Evolutionary conservation across 805 yeast genomes (phyloP).

Genomic region (Nakazawaea holstii): DNA sequence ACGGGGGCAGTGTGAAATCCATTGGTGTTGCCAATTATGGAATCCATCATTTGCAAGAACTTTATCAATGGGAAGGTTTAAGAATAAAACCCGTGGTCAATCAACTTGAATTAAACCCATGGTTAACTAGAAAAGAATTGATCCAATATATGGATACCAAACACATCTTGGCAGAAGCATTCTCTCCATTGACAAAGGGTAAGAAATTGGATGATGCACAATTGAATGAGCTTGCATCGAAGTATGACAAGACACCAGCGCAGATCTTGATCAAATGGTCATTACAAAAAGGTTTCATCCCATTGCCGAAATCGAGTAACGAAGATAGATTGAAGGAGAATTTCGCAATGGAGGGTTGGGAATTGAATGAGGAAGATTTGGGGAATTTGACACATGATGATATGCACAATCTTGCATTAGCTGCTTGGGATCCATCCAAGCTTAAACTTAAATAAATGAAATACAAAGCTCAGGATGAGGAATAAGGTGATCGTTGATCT

Average conservation of each 20-base stretch:
- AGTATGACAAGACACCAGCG: slow-evolving; percentile 35
- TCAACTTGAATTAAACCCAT: slow-evolving; percentile 46
- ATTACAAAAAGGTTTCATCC: slow-evolving; percentile 36
- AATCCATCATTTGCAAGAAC: slow-evolving; percentile 48
- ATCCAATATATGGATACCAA: slow-evolving; percentile 36
- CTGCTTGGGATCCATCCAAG: too few species aligned
- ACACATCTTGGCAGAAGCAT: slow-evolving; percentile 52
- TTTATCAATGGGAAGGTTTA: slow-evolving; percentile 39
- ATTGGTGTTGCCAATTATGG: slow-evolving; percentile 69
- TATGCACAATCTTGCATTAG: too few species aligned
- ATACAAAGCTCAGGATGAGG: too few species aligned
- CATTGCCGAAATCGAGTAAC: slow-evolving; percentile 27
- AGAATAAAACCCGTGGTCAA: slow-evolving; percentile 38
- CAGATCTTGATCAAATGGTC: slow-evolving; percentile 46
- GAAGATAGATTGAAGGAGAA: slow-evolving; percentile 30
- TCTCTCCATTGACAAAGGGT: slow-evolving; percentile 60
- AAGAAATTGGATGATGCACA: slow-evolving; percentile 36
- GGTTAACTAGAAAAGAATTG: slow-evolving; percentile 40
- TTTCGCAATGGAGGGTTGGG: slow-evolving; percentile 29
- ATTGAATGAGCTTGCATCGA: slow-evolving; percentile 28
- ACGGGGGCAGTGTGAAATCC: slow-evolving; percentile 33
- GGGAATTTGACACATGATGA: slow-evolving; percentile 29
- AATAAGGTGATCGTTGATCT: too few species aligned
- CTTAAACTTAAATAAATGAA: too few species aligned
- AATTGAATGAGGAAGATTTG: slow-evolving; percentile 28